Percentiles rank a stretch among this genome's conserved stretches.
phyloP scores from a whole-genome alignment of 805 yeast genomes.

The Tetrapisispora fleetii region DNA sequence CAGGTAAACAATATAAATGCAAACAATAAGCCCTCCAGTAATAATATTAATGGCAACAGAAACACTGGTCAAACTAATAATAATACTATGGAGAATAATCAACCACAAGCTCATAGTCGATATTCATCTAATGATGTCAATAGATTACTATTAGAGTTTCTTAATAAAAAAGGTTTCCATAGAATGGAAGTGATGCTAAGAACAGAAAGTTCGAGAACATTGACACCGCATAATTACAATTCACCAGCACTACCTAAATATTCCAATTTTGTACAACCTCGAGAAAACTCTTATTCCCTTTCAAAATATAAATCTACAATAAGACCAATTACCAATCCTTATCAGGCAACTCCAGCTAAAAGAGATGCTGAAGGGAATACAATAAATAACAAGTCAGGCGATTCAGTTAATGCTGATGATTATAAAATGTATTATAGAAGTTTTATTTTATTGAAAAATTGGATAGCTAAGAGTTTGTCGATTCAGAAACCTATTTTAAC shows the following conservation, averaged over 20 bases:
- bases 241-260: constrained; percentile 39
- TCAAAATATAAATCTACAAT: constrained; percentile 10
- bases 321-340: constrained; percentile 28
- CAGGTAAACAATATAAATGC: neutral
- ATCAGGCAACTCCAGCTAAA: constrained; percentile 15
- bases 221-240: constrained; percentile 39
- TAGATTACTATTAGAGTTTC: constrained; percentile 82
- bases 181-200: constrained; percentile 90
- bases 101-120: constrained; percentile 20
- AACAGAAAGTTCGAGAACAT: constrained; percentile 64
- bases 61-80: neutral
- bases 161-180: constrained; percentile 87
- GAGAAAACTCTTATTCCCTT: neutral
- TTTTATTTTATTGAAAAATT: constrained; percentile 67
- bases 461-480: constrained; percentile 88
- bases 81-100: neutral
- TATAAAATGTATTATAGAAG: constrained; percentile 36
- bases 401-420: neutral
- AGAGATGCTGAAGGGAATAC: constrained; percentile 23
- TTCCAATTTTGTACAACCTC: constrained; percentile 18
- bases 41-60: neutral
- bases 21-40: neutral
- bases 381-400: constrained; percentile 7
- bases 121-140: constrained; percentile 76
- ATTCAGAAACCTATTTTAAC: constrained; percentile 76